Evolutionary conservation across 2,329 filamentous ascomycete genomes (phyloP), one percentile per base, ranked within the genome.

Genomic region (Aspergillus viridinutans): DNA sequence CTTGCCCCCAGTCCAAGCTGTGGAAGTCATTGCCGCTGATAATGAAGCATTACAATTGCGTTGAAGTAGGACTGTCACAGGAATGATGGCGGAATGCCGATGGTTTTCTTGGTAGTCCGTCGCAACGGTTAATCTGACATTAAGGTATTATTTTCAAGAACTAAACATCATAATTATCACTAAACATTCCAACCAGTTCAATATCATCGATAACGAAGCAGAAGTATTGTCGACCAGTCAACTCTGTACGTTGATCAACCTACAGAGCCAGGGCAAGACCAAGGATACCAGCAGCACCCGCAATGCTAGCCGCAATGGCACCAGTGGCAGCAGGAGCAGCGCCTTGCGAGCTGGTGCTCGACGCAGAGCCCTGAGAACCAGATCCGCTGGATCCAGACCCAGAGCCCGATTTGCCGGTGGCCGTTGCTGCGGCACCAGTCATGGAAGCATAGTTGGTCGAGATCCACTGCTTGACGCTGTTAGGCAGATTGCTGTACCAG

Each of bases 401-500:
- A 9, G 57, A 57, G 2, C 32, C 54, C 7, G 54, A 51, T 20
- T 32, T 50, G 2, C 26, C 32, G 32, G 58, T 45, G 25, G 49
- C n/a, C 14, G 35, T 35, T 28, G 50, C 25, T 28, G 26, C 43
- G 17, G 53, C 50, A 12, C 49, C 57, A 28, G 58, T 43, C 38
- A 38, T 49, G 35, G 49, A 29, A 20, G 26, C 49, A 32, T 47
- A 58, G 48, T 50, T 38, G 45, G 49, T 54, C 10, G 62, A 56
- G 17, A 67, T 17, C 54, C 66, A 69, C 40, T 56, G 65, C 58
- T 72, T 65, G 48, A 69, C 67, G 23, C 60, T 62, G 17, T 57
- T 47, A 3, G 68, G 68, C 1, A 72, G 62, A 10, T 58, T 55
- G 28, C 60, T 55, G 47, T 69, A 72, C 70, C 70, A 71, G 25